phyloP scores from a whole-genome alignment of 208 protist genomes.

The Crithidia thermophila region DNA sequence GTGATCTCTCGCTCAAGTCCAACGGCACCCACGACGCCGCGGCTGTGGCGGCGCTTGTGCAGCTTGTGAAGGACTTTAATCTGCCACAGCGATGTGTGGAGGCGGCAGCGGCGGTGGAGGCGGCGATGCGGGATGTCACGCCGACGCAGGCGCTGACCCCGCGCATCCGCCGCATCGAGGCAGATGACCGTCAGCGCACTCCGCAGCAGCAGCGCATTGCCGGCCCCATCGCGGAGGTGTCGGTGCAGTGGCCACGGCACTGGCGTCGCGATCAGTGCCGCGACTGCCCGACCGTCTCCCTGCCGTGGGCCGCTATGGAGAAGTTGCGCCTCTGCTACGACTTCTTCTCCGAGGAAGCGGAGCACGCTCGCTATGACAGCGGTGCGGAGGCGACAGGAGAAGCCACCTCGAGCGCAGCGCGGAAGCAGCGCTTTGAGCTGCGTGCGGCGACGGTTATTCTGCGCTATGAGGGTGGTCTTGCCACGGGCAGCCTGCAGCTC shows the following conservation, averaged over 20 bases:
- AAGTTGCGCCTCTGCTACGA: slow-evolving; percentile 72
- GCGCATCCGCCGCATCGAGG: slow-evolving; percentile 42
- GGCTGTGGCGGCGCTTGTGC: slow-evolving; percentile 38
- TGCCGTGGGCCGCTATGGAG: slow-evolving; percentile 68
- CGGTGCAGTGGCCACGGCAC: slow-evolving; percentile 47
- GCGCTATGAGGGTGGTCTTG: slow-evolving; percentile 80
- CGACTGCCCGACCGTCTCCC: slow-evolving; percentile 57
- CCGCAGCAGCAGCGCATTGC: slow-evolving; percentile 47
- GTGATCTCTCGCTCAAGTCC: slow-evolving; percentile 84
- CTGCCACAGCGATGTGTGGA: slow-evolving; percentile 56
- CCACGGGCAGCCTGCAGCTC: slow-evolving; percentile 84
- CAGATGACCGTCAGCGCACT: slow-evolving; percentile 51
- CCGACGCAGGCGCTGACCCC: slow-evolving; percentile 27
- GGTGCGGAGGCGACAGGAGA: not conserved
- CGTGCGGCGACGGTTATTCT: slow-evolving; percentile 72
- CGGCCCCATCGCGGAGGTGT: slow-evolving; percentile 64
- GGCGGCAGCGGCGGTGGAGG: slow-evolving; percentile 40
- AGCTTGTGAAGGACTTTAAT: slow-evolving; percentile 52
- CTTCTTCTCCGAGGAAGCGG: slow-evolving; percentile 35
- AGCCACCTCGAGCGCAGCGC: not conserved
- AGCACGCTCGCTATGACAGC: slow-evolving; percentile 36
- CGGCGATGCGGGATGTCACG: slow-evolving; percentile 36
- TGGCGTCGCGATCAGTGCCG: slow-evolving; percentile 35
- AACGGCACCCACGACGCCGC: slow-evolving; percentile 38
- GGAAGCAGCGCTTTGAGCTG: slow-evolving; percentile 33